A percentile compares a stretch with the other conserved stretches of the same genome.
Evolutionary conservation across 805 yeast genomes (phyloP).

Genomic region (Starmerella apis): DNA sequence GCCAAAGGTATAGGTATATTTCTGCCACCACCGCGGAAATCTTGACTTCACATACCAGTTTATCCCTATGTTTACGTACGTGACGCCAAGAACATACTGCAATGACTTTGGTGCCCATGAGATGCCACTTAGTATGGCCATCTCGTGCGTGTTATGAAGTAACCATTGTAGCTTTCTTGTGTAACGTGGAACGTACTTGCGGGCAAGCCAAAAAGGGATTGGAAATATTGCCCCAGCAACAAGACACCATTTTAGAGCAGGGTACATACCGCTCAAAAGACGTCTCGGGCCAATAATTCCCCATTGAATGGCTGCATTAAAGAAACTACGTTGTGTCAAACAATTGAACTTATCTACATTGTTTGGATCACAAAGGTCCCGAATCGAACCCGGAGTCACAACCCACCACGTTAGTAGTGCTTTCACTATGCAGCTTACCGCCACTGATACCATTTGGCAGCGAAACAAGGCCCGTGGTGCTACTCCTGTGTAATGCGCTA

Average conservation of each 20-base stretch:
- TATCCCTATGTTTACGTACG: constrained; percentile 36
- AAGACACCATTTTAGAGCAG: constrained; percentile 54
- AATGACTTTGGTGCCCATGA: constrained; percentile 40
- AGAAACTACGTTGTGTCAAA: constrained; percentile 35
- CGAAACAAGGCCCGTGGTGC: constrained; percentile 38
- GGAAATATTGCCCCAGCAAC: constrained; percentile 39
- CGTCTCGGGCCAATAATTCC: constrained; percentile 53
- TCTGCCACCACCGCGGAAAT: constrained; percentile 45
- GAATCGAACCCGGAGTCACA: constrained; percentile 31
- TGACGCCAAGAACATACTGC: constrained; percentile 37
- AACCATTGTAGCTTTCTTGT: constrained; percentile 18
- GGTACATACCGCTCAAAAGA: constrained; percentile 43
- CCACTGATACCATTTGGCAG: constrained; percentile 34
- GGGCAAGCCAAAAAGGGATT: constrained; percentile 22
- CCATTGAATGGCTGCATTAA: constrained; percentile 46
- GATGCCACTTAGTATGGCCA: constrained; percentile 18
- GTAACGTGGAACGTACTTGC: constrained; percentile 17
- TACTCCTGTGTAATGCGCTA: constrained; percentile 36
- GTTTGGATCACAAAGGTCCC: constrained; percentile 37
- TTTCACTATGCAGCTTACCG: constrained; percentile 36
- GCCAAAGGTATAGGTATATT: constrained; percentile 42
- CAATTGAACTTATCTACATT: constrained; percentile 39
- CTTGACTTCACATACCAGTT: constrained; percentile 38
- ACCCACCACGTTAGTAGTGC: constrained; percentile 38
- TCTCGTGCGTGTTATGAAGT: constrained; percentile 21